Percentiles rank a stretch among this genome's conserved stretches.
phyloP scores from a whole-genome alignment of 768 basidiomycete genomes.

The Mycena olivaceomarginata region DNA sequence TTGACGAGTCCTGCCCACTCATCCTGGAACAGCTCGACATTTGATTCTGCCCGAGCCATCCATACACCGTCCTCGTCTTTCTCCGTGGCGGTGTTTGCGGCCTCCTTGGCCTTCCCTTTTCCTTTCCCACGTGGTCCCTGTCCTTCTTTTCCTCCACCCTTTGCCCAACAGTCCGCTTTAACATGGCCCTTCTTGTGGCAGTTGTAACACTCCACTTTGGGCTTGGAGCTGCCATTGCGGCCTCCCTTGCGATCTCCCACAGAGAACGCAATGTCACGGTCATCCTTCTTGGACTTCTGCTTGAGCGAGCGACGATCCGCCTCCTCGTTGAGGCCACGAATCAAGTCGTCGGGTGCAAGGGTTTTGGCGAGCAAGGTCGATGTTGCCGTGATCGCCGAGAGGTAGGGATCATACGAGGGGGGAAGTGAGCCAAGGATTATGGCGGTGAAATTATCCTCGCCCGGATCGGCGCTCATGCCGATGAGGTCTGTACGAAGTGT shows the following conservation, averaged over 20 bases:
- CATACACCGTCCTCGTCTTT: slow-evolving; percentile 27
- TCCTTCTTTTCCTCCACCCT: neutral
- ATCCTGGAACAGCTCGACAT: neutral
- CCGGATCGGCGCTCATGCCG: no score
- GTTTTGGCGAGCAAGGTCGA: neutral
- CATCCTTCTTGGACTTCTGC: neutral
- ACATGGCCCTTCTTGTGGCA: slow-evolving; percentile 14
- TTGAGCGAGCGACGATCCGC: no score
- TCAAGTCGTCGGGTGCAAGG: neutral
- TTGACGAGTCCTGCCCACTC: neutral
- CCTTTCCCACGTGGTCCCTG: slow-evolving; percentile 31
- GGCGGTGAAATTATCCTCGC: no score
- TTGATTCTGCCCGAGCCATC: slow-evolving; percentile 29
- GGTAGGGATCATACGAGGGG: neutral
- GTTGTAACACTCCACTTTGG: slow-evolving; percentile 45
- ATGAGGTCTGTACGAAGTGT: no score
- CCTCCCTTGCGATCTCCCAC: slow-evolving; percentile 37
- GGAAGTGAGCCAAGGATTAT: slow-evolving; percentile 24
- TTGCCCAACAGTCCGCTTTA: no score
- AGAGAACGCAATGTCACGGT: neutral
- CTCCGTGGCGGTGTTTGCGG: slow-evolving; percentile 10
- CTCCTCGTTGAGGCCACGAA: neutral
- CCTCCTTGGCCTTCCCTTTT: slow-evolving; percentile 20
- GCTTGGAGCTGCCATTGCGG: slow-evolving; percentile 32
- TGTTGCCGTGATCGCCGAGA: neutral